phyloP scores from a whole-genome alignment of 2,329 filamentous ascomycete genomes.

The Gnomoniopsis smithogilvyi region DNA sequence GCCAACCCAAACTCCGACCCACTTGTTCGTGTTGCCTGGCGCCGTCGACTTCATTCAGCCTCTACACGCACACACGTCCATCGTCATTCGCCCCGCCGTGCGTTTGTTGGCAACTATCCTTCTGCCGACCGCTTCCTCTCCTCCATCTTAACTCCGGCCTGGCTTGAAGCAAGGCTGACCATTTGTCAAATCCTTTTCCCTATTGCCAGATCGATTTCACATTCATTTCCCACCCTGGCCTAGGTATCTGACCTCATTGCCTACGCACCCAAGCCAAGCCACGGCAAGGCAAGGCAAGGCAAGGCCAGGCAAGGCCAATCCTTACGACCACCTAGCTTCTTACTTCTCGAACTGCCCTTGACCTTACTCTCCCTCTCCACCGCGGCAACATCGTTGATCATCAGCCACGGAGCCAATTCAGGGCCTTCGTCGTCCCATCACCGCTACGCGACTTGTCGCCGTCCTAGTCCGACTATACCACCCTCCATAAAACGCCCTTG shows the following conservation, averaged over 20 bases:
- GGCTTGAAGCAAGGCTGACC: constrained; percentile 10
- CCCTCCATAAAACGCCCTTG: constrained; percentile 43
- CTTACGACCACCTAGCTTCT: constrained; percentile 2
- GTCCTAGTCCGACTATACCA: constrained; percentile 49
- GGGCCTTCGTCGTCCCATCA: constrained; percentile 38
- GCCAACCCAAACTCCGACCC: not conserved
- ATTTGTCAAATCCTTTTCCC: not conserved
- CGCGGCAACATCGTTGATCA: constrained; percentile 30
- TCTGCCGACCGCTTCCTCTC: not conserved
- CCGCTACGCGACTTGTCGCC: constrained; percentile 45
- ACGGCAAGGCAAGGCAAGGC: not conserved
- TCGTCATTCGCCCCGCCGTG: constrained; percentile 17
- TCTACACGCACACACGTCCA: not conserved
- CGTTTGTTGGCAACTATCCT: not conserved
- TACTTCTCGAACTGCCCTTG: constrained; percentile 2
- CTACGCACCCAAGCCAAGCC: not conserved
- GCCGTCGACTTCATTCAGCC: constrained; percentile 6
- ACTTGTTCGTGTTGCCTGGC: constrained; percentile 6
- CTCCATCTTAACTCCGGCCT: constrained; percentile 8
- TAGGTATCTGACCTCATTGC: constrained; percentile 1
- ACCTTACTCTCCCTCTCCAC: constrained; percentile 8
- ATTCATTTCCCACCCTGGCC: constrained; percentile 1
- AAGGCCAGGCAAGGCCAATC: not conserved
- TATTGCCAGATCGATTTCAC: constrained; percentile 9
- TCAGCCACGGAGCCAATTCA: constrained; percentile 49